Percentiles rank a stretch among this genome's conserved stretches.
Evolutionary conservation across 805 yeast genomes (phyloP).

Genomic region (Saccharomyces kudriavzevii): DNA sequence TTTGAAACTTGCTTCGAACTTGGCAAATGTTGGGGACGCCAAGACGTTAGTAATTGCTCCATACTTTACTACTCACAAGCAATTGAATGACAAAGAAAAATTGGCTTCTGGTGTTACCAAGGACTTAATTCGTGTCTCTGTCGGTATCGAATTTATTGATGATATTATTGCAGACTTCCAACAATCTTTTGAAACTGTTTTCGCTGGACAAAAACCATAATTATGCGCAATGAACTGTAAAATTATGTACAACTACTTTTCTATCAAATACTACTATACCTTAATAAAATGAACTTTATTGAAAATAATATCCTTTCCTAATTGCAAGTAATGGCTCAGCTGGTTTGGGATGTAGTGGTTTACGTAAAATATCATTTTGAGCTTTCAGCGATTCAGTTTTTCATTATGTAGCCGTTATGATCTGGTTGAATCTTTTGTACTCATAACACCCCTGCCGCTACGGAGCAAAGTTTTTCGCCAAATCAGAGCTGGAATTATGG

Average conservation of each 20-base stretch:
- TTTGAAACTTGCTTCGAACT: conserved; percentile 78
- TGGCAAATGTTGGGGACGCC: conserved; percentile 95
- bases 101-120: conserved; percentile 76
- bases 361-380: not conserved
- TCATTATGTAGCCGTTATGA: no score
- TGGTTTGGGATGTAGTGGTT: not conserved
- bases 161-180: conserved; percentile 86
- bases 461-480: no score
- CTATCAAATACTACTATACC: not conserved
- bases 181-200: conserved; percentile 68
- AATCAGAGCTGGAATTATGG: no score
- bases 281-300: not conserved
- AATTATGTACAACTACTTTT: not conserved
- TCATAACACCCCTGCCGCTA: no score
- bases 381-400: no score
- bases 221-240: not conserved
- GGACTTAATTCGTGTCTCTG: conserved; percentile 80
- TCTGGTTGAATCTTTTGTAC: no score
- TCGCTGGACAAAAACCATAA: conserved; percentile 24
- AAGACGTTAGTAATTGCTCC: conserved; percentile 95
- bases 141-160: conserved; percentile 86
- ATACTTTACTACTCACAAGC: conserved; percentile 92
- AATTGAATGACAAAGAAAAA: conserved; percentile 75
- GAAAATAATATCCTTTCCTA: not conserved
- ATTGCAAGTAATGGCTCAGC: not conserved